Base-by-base conservation (phyloP, 1,284 basidiomycete genomes). In the Naganishia liquefaciens region DNA sequence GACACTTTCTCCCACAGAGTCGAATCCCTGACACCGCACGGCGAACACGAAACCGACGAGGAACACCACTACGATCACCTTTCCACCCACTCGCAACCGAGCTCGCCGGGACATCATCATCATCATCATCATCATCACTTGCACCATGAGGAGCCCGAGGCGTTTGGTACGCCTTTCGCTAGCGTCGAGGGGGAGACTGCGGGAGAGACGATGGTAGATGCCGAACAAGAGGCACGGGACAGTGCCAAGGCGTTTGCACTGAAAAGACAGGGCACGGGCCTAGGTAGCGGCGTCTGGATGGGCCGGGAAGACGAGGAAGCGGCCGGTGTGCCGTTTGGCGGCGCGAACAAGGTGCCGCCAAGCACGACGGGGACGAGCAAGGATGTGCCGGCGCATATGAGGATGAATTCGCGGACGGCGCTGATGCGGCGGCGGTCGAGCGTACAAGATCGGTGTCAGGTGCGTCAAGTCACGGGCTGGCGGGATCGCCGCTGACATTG, bases 1-100 rank as follows among this genome's bases (percentile, higher is more conserved):
- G 0, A 39, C 25, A 33, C 68, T 39, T 47, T 19, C 9, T 54
- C 33, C 68, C 23, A 68, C 71, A 79, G 74, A 21, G 78, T 78
- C 63, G 75, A 76, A 66, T 74, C 73, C 30, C 70, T 76, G 60
- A 74, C 72, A 0, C 75, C 78, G 13, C 76, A 77, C 64, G 74
- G 73, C 15, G 40, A 21, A 25, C 23, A 66, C 52, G 61, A 63
- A 40, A 17, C 27, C 10, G 40, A 63, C n/a, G 49, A 54, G 10
- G 37, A 43, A 25, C 49, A 53, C 60, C 37, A 37, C 23, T 40
- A 62, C 27, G 37, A 43, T 6, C 60, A 53, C 70, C 70, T 42
- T 10, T 9, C 72, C 70, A 28, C 72, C 70, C 65, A 57, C 67
- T n/a, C 55, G 58, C 28, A 44, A 64, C 28, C 53, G 67, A 21